These are phyloP conservation scores for Chimonanthus praecox DNA, from an alignment of 164 flowering plant species.

Conservation along the genomic window DNA sequence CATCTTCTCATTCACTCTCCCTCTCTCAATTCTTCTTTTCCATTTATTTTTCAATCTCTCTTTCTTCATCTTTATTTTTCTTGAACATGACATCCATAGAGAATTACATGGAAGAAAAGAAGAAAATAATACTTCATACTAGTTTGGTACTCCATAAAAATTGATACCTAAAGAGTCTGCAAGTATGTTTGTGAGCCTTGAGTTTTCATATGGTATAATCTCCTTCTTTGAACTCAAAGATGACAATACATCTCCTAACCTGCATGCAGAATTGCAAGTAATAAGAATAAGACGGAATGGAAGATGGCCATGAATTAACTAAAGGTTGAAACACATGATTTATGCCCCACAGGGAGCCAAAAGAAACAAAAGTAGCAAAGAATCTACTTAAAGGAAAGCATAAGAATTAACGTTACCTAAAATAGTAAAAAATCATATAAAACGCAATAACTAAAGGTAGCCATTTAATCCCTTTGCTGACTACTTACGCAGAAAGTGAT, in stretches of 20 bases:
- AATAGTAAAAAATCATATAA: not conserved
- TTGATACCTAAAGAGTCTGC: no score
- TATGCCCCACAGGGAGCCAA: not conserved
- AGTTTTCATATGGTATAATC: conserved; percentile 73
- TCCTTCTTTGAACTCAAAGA: conserved; percentile 83
- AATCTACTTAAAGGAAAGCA: not conserved
- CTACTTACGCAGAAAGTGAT: conserved; percentile 89
- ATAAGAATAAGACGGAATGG: not conserved
- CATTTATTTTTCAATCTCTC: no score
- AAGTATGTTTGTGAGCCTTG: conserved; percentile 48
- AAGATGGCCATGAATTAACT: not conserved
- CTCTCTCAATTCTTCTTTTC: no score
- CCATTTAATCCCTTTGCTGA: not conserved
- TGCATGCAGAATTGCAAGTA: conserved; percentile 17
- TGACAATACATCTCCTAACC: conserved; percentile 89
- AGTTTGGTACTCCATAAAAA: no score
- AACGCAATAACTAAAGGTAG: no score
- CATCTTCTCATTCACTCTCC: no score
- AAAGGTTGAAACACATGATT: not conserved
- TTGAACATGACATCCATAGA: no score
- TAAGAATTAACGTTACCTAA: not conserved
- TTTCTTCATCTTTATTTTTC: no score
- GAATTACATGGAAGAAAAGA: no score
- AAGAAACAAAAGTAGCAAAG: not conserved
- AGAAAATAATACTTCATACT: no score